Evolutionary conservation across 2,329 filamentous ascomycete species (phyloP).

Genomic region (Calonectria fujianensis): DNA sequence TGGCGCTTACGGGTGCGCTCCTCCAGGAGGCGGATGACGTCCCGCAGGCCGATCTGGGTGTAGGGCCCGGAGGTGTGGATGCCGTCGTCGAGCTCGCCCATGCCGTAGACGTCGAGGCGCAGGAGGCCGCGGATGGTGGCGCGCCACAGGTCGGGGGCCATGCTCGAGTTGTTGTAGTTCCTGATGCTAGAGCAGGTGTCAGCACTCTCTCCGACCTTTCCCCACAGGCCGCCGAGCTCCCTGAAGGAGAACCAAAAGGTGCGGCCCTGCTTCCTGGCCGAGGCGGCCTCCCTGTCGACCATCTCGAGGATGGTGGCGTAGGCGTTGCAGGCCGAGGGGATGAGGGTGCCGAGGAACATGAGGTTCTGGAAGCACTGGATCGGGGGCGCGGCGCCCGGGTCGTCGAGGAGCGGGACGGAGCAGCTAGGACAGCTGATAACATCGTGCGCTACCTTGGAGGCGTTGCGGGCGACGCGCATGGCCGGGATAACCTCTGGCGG

Average conservation of each 20-base stretch:
- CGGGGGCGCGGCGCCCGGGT: slow-evolving; percentile 60
- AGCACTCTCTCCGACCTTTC: slow-evolving; percentile 54
- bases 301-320: slow-evolving; percentile 73
- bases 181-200: slow-evolving; percentile 54
- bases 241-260: slow-evolving; percentile 67
- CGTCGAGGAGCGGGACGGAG: slow-evolving; percentile 62
- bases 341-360: slow-evolving; percentile 75
- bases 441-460: slow-evolving; percentile 69
- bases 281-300: slow-evolving; percentile 71
- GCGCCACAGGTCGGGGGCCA: slow-evolving; percentile 74
- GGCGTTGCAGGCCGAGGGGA: slow-evolving; percentile 75
- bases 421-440: slow-evolving; percentile 72
- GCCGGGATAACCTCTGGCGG: slow-evolving; percentile 67
- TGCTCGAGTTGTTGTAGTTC: slow-evolving; percentile 64
- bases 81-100: slow-evolving; percentile 54
- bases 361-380: slow-evolving; percentile 74
- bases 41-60: slow-evolving; percentile 70
- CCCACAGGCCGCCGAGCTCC: slow-evolving; percentile 71
- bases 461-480: slow-evolving; percentile 68
- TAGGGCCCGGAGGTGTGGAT: slow-evolving; percentile 42
- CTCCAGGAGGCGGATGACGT: slow-evolving; percentile 73
- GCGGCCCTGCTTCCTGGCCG: slow-evolving; percentile 64
- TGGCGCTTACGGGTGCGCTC: slow-evolving; percentile 69
- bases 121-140: slow-evolving; percentile 72
- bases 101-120: slow-evolving; percentile 75